Conservation (phyloP, 208 protist genomes). For the Crithidia sp. region DNA sequence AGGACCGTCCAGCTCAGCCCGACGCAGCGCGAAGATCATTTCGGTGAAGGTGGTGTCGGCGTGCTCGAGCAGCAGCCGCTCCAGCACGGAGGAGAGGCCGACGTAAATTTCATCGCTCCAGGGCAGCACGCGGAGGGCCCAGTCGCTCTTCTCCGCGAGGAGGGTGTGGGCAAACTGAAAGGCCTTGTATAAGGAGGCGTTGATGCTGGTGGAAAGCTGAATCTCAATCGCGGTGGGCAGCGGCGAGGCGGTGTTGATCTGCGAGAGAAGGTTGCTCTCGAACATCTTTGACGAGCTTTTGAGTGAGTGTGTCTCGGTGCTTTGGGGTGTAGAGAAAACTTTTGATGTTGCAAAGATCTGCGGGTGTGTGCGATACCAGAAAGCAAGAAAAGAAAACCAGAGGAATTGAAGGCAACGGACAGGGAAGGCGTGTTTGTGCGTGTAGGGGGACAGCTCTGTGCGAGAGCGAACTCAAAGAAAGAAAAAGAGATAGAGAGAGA, state of each 20-base stretch:
- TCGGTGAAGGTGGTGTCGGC: constrained; percentile 77
- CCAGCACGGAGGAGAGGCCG: constrained; percentile 42
- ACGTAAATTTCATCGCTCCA: constrained; percentile 76
- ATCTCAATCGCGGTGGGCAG: constrained; percentile 82
- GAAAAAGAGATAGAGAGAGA: too few relatives aligned
- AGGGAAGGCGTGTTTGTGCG: too few relatives aligned
- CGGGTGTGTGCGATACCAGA: too few relatives aligned
- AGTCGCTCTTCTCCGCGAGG: constrained; percentile 57
- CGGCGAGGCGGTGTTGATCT: constrained; percentile 73
- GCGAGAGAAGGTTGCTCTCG: constrained; percentile 76
- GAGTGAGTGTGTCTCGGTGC: neutral
- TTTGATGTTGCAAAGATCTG: neutral
- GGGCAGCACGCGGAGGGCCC: constrained; percentile 40
- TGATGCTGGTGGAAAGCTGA: constrained; percentile 61
- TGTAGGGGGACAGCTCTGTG: too few relatives aligned
- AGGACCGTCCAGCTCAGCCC: constrained; percentile 36
- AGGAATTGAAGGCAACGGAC: too few relatives aligned
- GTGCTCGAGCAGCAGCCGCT: constrained; percentile 65
- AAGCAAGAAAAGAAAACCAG: too few relatives aligned
- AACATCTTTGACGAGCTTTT: constrained; percentile 45
- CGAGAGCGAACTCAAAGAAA: too few relatives aligned
- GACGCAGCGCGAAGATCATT: constrained; percentile 74
- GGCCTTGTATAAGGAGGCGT: constrained; percentile 51
- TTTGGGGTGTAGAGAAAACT: neutral
- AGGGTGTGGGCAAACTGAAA: constrained; percentile 71